Conservation (phyloP, 495 filamentous ascomycete species). For the Clavariopsis aquatica region DNA sequence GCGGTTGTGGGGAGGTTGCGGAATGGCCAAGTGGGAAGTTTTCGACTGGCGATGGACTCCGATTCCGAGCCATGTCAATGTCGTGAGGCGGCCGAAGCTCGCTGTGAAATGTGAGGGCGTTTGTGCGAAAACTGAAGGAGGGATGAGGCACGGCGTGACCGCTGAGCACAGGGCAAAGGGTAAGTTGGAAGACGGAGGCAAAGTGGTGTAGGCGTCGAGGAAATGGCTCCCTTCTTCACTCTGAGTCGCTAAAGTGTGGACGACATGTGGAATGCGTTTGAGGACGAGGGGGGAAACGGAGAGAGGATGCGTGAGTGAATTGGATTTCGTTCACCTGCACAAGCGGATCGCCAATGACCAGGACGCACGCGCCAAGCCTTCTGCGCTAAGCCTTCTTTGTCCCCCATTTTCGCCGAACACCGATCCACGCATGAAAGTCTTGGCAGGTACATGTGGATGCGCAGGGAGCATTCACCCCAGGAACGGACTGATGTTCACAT, state of each 20-base stretch:
- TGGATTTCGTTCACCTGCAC: slow-evolving; percentile 7
- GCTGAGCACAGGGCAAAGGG: slow-evolving; percentile 7
- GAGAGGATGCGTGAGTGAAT: slow-evolving; percentile 12
- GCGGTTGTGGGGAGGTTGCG: slow-evolving; percentile 47
- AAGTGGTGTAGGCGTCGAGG: neutral
- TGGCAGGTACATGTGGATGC: slow-evolving; percentile 1
- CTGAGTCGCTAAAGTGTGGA: slow-evolving; percentile 19
- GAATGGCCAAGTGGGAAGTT: slow-evolving; percentile 36
- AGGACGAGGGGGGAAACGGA: neutral
- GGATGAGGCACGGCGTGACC: neutral
- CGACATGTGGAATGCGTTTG: slow-evolving; percentile 2
- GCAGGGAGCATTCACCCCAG: too few relatives aligned
- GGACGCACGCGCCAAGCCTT: neutral
- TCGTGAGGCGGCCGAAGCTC: neutral
- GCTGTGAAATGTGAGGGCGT: neutral
- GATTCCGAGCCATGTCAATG: slow-evolving; percentile 35
- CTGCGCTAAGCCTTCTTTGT: neutral
- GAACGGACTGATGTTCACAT: too few relatives aligned
- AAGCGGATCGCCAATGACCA: slow-evolving; percentile 5
- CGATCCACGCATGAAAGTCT: too few relatives aligned
- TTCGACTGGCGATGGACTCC: slow-evolving; percentile 33
- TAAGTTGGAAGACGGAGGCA: neutral
- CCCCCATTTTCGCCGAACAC: neutral
- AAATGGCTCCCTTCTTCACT: neutral
- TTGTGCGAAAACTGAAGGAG: slow-evolving; percentile 5